phyloP scores from a whole-genome alignment of 306 rosid genomes.

The Vigna trinervia region DNA sequence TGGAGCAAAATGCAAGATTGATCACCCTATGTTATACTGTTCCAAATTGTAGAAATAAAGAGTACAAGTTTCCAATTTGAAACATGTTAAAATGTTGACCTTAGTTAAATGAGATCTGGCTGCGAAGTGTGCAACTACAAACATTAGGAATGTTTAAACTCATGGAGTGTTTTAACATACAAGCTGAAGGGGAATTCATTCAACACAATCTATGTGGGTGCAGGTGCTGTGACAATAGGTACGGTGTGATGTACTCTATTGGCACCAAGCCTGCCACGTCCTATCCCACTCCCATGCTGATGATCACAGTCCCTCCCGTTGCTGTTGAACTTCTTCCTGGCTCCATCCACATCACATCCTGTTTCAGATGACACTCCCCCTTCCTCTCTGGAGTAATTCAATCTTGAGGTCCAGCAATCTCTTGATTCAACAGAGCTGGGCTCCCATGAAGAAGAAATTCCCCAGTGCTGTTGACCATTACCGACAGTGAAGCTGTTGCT shows the following conservation, averaged over 20 bases:
- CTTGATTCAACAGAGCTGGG: conserved; percentile 76
- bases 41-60: conserved; percentile 21
- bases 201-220: conserved; percentile 53
- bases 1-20: conserved; percentile 13
- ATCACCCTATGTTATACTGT: conserved; percentile 18
- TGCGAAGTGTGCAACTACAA: conserved; percentile 73
- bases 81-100: conserved; percentile 8
- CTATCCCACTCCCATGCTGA: conserved; percentile 56
- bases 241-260: conserved; percentile 54
- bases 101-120: conserved; percentile 41
- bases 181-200: conserved; percentile 40
- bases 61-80: conserved; percentile 1
- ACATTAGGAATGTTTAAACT: conserved; percentile 42
- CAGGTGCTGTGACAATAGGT: conserved; percentile 59
- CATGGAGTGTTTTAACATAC: conserved; percentile 35
- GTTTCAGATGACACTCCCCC: conserved; percentile 41
- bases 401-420: conserved; percentile 62
- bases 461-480: conserved; percentile 52
- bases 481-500: conserved; percentile 68
- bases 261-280: conserved; percentile 62
- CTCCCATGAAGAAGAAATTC: conserved; percentile 67
- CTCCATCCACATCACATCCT: conserved; percentile 42
- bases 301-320: conserved; percentile 54
- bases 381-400: conserved; percentile 45
- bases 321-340: conserved; percentile 46